Evolutionary conservation across 306 rosid species (phyloP).

Genomic region (Betula pendula): DNA sequence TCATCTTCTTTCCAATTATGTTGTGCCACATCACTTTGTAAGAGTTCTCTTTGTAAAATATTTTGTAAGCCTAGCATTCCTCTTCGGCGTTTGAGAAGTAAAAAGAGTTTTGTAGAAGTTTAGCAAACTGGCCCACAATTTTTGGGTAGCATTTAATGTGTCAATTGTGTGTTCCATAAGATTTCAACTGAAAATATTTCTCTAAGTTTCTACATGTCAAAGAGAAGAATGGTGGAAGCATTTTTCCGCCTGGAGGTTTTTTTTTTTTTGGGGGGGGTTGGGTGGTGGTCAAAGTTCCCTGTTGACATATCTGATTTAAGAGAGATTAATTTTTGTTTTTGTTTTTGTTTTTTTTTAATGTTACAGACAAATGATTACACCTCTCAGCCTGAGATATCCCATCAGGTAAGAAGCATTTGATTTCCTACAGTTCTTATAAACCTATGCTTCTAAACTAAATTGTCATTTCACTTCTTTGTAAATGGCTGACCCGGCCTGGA

Average conservation of each 20-base stretch:
- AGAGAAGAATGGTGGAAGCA: conserved; percentile 6
- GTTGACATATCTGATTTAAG: not conserved
- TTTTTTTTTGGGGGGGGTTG: not conserved
- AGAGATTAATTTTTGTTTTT: conserved; percentile 3
- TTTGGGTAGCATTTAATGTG: not conserved
- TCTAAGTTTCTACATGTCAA: conserved; percentile 20
- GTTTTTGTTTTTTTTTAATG: conserved; percentile 8
- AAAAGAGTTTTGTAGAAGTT: too few species aligned
- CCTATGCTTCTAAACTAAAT: not conserved
- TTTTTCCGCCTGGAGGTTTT: not conserved
- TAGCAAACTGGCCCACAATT: not conserved
- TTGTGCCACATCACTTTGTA: too few species aligned
- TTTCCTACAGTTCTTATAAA: not conserved
- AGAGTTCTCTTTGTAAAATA: too few species aligned
- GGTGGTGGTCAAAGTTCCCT: not conserved
- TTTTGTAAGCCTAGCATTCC: too few species aligned
- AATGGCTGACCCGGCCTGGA: not conserved
- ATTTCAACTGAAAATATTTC: not conserved
- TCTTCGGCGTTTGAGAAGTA: too few species aligned
- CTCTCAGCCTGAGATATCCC: conserved; percentile 81
- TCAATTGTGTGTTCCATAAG: not conserved
- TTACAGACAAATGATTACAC: conserved; percentile 72
- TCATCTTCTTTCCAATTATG: too few species aligned
- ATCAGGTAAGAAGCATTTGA: conserved; percentile 58
- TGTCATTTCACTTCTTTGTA: not conserved